Evolutionary conservation across 805 yeast species (phyloP).

Genomic region (Wilhelminamyces savonicus): DNA sequence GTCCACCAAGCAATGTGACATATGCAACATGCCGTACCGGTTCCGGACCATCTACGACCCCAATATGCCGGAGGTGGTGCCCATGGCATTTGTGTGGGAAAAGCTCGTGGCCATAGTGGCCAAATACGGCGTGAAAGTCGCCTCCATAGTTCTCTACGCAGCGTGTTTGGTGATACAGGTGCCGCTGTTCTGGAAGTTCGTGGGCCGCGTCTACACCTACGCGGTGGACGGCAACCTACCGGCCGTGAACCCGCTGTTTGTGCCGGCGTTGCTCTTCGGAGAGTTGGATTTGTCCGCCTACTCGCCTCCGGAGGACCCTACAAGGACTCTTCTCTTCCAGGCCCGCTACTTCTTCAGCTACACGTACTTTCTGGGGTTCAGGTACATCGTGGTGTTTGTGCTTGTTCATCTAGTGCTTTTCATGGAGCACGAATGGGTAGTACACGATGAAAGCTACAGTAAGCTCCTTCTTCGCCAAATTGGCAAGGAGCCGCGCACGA

Average conservation of each 20-base stretch:
- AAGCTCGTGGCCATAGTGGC: conserved; percentile 22
- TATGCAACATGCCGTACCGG: conserved; percentile 71
- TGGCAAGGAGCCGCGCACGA: conserved; percentile 48
- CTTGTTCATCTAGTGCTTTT: conserved; percentile 41
- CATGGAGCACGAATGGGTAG: conserved; percentile 65
- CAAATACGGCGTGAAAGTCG: conserved; percentile 8
- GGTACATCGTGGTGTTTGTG: conserved; percentile 35
- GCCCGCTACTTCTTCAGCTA: conserved; percentile 17
- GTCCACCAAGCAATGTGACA: conserved; percentile 66
- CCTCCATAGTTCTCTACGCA: conserved; percentile 27
- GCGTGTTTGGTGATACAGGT: conserved; percentile 44
- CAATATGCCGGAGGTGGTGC: conserved; percentile 60
- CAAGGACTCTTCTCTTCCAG: conserved; percentile 13
- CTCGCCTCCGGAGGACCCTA: too few relatives aligned
- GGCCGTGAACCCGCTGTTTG: conserved; percentile 17
- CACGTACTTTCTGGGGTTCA: conserved; percentile 32
- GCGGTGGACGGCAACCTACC: conserved; percentile 50
- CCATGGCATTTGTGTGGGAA: conserved; percentile 41
- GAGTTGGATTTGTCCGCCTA: conserved; percentile 16
- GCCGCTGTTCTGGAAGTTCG: conserved; percentile 53
- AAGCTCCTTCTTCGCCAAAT: conserved; percentile 52
- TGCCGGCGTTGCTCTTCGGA: conserved; percentile 36
- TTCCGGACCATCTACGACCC: conserved; percentile 62
- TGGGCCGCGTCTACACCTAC: conserved; percentile 50
- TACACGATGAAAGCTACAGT: conserved; percentile 61